These are phyloP conservation scores for Pestalotiopsis fici DNA, from an alignment of 2,329 filamentous ascomycete genomes.

Conservation along the genomic window DNA sequence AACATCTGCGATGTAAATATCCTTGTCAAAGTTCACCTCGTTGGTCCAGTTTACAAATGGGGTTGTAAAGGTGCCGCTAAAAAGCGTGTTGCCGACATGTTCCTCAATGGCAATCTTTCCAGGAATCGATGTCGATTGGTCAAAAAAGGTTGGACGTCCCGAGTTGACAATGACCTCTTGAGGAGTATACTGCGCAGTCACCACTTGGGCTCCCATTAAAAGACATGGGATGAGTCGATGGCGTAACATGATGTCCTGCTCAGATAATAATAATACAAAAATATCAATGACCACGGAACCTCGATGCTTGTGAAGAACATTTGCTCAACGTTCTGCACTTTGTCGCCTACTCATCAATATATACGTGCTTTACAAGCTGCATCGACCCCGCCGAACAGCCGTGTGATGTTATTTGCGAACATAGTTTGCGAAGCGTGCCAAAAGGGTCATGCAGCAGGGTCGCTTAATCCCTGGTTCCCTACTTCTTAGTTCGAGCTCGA, in stretches of 20 bases:
- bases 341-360: too few relatives aligned
- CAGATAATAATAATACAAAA: too few relatives aligned
- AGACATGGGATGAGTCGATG: not conserved
- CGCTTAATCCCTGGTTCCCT: not conserved
- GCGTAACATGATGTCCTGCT: not conserved
- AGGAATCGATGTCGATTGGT: slow-evolving; percentile 33
- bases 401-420: not conserved
- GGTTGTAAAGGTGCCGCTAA: not conserved
- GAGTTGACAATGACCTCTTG: slow-evolving; percentile 1
- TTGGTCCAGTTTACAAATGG: not conserved
- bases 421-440: not conserved
- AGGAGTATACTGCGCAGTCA: not conserved
- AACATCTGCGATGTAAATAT: not conserved
- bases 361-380: too few relatives aligned
- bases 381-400: too few relatives aligned
- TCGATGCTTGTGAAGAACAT: too few relatives aligned
- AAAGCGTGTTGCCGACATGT: slow-evolving; percentile 11
- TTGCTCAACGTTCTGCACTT: too few relatives aligned
- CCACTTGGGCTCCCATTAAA: not conserved
- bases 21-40: not conserved
- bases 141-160: not conserved
- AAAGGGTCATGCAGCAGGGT: not conserved
- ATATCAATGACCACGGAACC: too few relatives aligned
- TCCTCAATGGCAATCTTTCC: slow-evolving; percentile 66
- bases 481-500: not conserved